phyloP scores from a whole-genome alignment of 176 grass and related monocot genomes.

The Cenchrus fungigraminus region DNA sequence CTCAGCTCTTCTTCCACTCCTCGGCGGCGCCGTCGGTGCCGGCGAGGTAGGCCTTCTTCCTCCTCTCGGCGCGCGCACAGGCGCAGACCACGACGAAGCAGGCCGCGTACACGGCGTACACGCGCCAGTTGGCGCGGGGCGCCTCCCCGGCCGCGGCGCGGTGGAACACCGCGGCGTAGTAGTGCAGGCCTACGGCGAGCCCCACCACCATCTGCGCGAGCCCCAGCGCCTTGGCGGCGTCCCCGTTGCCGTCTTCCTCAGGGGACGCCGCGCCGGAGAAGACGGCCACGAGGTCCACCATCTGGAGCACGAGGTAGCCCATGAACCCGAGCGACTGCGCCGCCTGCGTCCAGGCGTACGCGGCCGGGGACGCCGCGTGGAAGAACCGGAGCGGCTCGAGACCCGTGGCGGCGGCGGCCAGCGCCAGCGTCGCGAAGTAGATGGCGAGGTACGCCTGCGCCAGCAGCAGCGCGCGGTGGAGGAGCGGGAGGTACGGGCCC shows the following conservation, averaged over 20 bases:
- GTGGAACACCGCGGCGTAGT: conserved; percentile 96
- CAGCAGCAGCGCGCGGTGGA: conserved; percentile 73
- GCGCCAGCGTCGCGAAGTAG: conserved; percentile 90
- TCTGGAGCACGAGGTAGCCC: conserved; percentile 82
- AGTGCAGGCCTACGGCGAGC: conserved; percentile 82
- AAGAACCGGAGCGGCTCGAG: conserved; percentile 94
- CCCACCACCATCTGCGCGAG: conserved; percentile 95
- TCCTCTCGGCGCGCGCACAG: conserved; percentile 76
- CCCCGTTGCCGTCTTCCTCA: conserved; percentile 39
- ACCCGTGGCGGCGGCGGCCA: conserved; percentile 72
- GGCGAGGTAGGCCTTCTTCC: conserved; percentile 84
- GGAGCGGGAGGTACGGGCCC: conserved; percentile 72
- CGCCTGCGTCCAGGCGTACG: conserved; percentile 95
- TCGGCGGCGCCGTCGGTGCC: conserved; percentile 57
- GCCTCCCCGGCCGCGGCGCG: conserved; percentile 79
- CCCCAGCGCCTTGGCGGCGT: conserved; percentile 62
- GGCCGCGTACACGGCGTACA: conserved; percentile 82
- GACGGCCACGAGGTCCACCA: conserved; percentile 77
- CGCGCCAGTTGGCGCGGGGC: conserved; percentile 87
- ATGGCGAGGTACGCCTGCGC: conserved; percentile 97
- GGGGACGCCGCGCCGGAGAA: conserved; percentile 63
- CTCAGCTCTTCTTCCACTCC: conserved; percentile 90
- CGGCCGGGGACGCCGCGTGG: conserved; percentile 82
- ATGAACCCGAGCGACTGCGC: conserved; percentile 87
- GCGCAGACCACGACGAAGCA: conserved; percentile 87